Percentiles rank a stretch among this genome's conserved stretches.
Evolutionary conservation across 768 basidiomycete species (phyloP).

Genomic region (Sarcomyxa edulis): DNA sequence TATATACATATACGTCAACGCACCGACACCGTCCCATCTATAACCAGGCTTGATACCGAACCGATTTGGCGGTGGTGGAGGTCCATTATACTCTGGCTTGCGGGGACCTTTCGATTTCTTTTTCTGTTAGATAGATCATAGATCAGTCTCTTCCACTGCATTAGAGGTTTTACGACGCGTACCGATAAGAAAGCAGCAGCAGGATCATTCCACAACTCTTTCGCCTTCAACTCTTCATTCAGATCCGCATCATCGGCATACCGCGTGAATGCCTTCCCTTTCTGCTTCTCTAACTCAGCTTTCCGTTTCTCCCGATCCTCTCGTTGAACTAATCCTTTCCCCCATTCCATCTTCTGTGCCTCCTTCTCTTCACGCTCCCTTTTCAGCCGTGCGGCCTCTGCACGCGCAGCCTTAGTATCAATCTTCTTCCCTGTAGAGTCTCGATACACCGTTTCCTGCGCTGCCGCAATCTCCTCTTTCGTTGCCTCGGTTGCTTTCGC

Average conservation of each 20-base stretch:
- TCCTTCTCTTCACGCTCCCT: conserved; percentile 83
- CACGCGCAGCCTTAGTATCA: conserved; percentile 78
- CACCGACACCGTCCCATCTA: conserved; percentile 98
- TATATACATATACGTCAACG: conserved; percentile 16
- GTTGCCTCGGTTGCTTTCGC: conserved; percentile 32
- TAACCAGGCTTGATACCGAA: conserved; percentile 95
- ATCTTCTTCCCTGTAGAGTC: conserved; percentile 86
- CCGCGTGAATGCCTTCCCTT: conserved; percentile 63
- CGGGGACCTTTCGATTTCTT: conserved; percentile 68
- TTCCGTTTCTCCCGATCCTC: conserved; percentile 69
- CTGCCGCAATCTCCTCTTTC: conserved; percentile 52
- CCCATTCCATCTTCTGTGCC: conserved; percentile 95
- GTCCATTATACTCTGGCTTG: conserved; percentile 82
- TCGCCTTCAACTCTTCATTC: conserved; percentile 78
- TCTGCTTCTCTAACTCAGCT: conserved; percentile 64
- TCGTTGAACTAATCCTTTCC: conserved; percentile 88
- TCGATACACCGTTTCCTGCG: conserved; percentile 92
- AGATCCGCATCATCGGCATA: conserved; percentile 79
- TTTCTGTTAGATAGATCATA: conserved; percentile 43
- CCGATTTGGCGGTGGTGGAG: conserved; percentile 88
- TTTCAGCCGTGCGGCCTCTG: conserved; percentile 78
- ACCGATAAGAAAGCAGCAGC: conserved; percentile 92
- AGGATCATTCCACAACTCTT: conserved; percentile 95
- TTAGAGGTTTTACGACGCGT: conserved; percentile 17
- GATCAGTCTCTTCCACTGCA: neutral